Conservation (phyloP, 331 rosid species). For the Rosa hybrid region DNA sequence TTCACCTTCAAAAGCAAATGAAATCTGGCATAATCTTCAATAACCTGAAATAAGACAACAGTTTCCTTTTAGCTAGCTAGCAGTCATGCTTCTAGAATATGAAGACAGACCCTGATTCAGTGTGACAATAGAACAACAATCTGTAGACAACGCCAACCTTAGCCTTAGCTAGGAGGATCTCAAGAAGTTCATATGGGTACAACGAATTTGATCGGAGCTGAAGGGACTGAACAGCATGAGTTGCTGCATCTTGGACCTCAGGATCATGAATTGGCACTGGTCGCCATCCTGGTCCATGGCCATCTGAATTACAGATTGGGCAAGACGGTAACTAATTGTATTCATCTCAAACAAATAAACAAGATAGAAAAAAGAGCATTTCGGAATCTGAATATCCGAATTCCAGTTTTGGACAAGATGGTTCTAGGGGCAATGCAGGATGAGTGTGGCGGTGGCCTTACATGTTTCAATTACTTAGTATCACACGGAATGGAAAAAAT, state of each 20-base stretch:
- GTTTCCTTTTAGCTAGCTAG: neutral
- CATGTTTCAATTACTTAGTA: neutral
- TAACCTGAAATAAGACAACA: slow-evolving; percentile 34
- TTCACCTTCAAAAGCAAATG: slow-evolving; percentile 25
- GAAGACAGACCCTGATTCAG: neutral
- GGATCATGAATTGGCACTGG: slow-evolving; percentile 34
- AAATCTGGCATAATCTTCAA: slow-evolving; percentile 39
- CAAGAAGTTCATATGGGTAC: slow-evolving; percentile 40
- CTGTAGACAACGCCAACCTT: slow-evolving; percentile 25
- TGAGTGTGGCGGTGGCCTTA: neutral
- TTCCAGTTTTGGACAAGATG: neutral
- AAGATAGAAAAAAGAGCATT: neutral
- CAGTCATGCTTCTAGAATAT: neutral
- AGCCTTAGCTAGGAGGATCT: slow-evolving; percentile 45
- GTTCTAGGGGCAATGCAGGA: neutral
- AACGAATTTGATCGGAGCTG: slow-evolving; percentile 32
- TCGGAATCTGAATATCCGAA: neutral
- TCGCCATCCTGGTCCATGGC: slow-evolving; percentile 35
- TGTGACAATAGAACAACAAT: neutral
- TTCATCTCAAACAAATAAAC: neutral
- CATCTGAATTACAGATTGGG: slow-evolving; percentile 27
- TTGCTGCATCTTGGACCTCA: slow-evolving; percentile 51
- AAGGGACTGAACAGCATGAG: slow-evolving; percentile 38
- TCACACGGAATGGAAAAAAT: neutral
- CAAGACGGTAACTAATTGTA: slow-evolving; percentile 4